Percentiles rank a stretch among this genome's conserved stretches.
These are phyloP conservation scores for Amauroascus verrucosus DNA, from an alignment of 2,329 filamentous ascomycete species.

Conservation along the genomic window DNA sequence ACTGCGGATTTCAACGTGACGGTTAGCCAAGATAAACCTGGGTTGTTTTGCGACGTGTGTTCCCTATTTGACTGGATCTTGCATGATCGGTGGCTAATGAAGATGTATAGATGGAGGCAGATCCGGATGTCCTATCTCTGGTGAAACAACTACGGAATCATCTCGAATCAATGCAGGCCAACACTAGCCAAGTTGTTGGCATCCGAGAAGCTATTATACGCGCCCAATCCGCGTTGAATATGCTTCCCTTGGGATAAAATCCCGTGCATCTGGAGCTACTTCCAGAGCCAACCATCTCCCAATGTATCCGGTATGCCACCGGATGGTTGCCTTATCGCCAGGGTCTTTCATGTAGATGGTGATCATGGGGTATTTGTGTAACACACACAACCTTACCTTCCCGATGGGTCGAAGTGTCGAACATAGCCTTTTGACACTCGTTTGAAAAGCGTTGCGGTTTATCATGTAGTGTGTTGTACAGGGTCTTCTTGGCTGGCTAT, in stretches of 20 bases:
- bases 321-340: not conserved
- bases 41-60: slow-evolving; percentile 29
- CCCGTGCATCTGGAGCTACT: not conserved
- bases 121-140: slow-evolving; percentile 27
- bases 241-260: slow-evolving; percentile 16
- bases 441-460: not conserved
- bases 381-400: not conserved
- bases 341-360: not conserved
- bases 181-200: slow-evolving; percentile 29
- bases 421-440: not conserved
- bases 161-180: slow-evolving; percentile 37
- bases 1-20: slow-evolving; percentile 24
- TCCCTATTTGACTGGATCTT: not conserved
- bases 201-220: slow-evolving; percentile 31
- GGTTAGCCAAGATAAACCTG: slow-evolving; percentile 20
- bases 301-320: not conserved
- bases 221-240: slow-evolving; percentile 19
- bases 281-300: not conserved
- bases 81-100: slow-evolving; percentile 3
- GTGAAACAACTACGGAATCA: slow-evolving; percentile 35
- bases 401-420: not conserved
- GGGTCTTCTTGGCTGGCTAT: slow-evolving; percentile 8
- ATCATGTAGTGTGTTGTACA: slow-evolving; percentile 3
- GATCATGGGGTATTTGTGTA: slow-evolving; percentile 4
- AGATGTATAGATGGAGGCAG: slow-evolving; percentile 26